Conservation (phyloP, 139 green algal genomes). For the Astrephomene gubernaculifera region DNA sequence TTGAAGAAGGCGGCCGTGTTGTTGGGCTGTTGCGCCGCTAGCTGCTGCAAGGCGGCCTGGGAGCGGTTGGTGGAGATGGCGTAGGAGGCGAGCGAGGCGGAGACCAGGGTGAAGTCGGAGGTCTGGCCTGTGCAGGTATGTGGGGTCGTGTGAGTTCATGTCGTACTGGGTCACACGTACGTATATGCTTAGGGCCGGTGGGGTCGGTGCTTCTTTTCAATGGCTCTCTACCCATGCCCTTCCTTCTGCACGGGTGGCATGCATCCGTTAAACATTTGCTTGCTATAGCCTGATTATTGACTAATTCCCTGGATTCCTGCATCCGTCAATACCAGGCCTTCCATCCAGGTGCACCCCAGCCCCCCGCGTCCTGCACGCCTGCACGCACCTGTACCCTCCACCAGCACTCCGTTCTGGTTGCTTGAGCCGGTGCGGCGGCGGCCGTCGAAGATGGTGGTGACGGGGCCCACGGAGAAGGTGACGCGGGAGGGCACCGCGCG, state of each 20-base stretch:
- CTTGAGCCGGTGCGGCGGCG: slow-evolving; percentile 14
- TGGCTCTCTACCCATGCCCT: no score
- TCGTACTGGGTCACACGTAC: background rate
- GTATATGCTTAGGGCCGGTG: background rate
- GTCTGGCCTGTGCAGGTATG: background rate
- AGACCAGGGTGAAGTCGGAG: background rate
- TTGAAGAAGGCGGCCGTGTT: background rate
- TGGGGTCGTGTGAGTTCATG: background rate
- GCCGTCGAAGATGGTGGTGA: slow-evolving; percentile 30
- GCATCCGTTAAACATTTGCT: background rate
- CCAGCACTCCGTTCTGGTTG: slow-evolving; percentile 17
- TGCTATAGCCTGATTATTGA: no score
- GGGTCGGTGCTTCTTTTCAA: background rate
- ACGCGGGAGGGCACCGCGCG: slow-evolving; percentile 19
- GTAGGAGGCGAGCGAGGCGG: slow-evolving; percentile 7
- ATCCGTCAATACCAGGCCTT: background rate
- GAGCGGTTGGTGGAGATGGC: background rate
- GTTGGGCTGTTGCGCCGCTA: no score
- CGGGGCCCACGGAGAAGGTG: background rate
- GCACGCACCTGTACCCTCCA: slow-evolving; percentile 22
- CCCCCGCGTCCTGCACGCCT: background rate
- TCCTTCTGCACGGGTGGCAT: no score
- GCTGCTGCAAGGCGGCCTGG: background rate
- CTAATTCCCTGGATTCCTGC: no score
- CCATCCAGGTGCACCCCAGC: background rate